Percentiles rank a stretch among this genome's conserved stretches.
Evolutionary conservation across 2,329 filamentous ascomycete genomes (phyloP).

Genomic region (Diplodia seriata): DNA sequence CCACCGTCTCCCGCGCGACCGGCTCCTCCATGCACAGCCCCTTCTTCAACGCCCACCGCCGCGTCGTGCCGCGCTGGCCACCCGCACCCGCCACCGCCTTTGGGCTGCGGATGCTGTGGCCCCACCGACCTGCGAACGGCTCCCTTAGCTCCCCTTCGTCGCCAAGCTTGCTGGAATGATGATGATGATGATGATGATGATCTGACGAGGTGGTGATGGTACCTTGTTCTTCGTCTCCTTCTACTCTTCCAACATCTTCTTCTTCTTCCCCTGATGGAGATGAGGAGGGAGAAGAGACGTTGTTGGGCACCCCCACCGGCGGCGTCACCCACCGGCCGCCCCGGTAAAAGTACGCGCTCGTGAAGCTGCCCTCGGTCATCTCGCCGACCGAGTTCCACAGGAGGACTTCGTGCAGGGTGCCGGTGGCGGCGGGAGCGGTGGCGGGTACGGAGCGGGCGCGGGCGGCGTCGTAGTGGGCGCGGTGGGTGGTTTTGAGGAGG

Average conservation of each 20-base stretch:
- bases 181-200: not conserved
- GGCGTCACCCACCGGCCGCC: slow-evolving; percentile 81
- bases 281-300: not conserved
- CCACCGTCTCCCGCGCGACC: slow-evolving; percentile 66
- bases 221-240: slow-evolving; percentile 1
- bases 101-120: slow-evolving; percentile 46
- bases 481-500: slow-evolving; percentile 82
- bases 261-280: not conserved
- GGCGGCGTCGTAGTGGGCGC: slow-evolving; percentile 74
- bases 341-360: slow-evolving; percentile 82
- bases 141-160: slow-evolving; percentile 47
- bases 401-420: slow-evolving; percentile 68
- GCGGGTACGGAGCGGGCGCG: slow-evolving; percentile 66
- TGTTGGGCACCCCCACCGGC: slow-evolving; percentile 48
- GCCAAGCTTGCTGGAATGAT: not conserved
- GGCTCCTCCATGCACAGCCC: slow-evolving; percentile 70
- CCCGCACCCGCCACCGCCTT: slow-evolving; percentile 64
- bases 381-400: slow-evolving; percentile 69
- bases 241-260: not conserved
- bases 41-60: slow-evolving; percentile 79
- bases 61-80: slow-evolving; percentile 81
- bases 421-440: slow-evolving; percentile 44
- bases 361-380: slow-evolving; percentile 86
- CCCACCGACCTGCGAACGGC: slow-evolving; percentile 49
- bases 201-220: not conserved